Evolutionary conservation across 2,329 filamentous ascomycete species (phyloP).

Genomic region (Microcera coccophila): DNA sequence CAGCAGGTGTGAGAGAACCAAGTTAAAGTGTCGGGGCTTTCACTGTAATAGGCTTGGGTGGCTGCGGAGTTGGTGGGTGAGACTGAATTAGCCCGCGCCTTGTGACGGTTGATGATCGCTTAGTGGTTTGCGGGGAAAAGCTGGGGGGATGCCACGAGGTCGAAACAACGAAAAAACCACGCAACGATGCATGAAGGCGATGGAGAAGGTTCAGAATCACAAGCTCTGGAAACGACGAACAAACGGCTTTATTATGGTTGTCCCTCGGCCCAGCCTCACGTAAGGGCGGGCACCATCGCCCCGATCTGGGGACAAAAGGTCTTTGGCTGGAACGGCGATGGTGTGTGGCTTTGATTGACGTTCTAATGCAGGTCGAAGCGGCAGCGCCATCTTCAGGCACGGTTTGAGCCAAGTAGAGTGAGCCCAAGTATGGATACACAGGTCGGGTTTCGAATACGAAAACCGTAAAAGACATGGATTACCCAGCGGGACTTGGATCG

Average conservation of each 20-base stretch:
- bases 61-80: background rate
- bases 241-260: conserved; percentile 1
- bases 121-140: conserved; percentile 1
- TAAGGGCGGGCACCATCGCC: conserved; percentile 5
- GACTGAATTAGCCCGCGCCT: background rate
- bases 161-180: no score
- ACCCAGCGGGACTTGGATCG: no score
- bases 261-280: conserved; percentile 18
- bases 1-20: no score
- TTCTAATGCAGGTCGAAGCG: background rate
- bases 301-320: no score
- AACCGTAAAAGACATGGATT: no score
- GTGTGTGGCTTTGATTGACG: background rate
- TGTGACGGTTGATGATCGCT: background rate
- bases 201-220: conserved; percentile 13
- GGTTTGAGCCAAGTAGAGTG: background rate
- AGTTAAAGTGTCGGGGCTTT: conserved; percentile 3
- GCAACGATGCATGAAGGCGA: no score
- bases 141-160: background rate
- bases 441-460: no score
- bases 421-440: no score
- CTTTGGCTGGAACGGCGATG: no score
- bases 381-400: background rate
- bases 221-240: conserved; percentile 12
- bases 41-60: conserved; percentile 4